These are phyloP conservation scores for Lipomyces lipofer DNA, from an alignment of 805 yeast genomes.

Conservation along the genomic window DNA sequence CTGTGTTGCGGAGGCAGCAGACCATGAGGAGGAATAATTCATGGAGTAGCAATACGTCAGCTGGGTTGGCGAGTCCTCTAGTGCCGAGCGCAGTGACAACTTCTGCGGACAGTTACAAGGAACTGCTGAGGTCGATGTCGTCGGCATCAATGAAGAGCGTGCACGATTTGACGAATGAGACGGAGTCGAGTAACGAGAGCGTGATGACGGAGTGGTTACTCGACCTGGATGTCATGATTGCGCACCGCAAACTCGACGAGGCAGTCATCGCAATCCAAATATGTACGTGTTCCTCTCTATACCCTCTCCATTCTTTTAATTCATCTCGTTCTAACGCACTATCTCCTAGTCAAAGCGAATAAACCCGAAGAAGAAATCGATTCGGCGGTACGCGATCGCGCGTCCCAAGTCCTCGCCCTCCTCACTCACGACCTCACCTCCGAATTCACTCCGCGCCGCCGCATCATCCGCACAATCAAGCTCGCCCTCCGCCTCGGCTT, in stretches of 20 bases:
- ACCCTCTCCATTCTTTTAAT: neutral
- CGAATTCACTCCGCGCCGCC: slow-evolving; percentile 37
- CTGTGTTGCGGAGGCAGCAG: slow-evolving; percentile 17
- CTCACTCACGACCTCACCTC: slow-evolving; percentile 42
- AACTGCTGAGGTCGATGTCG: slow-evolving; percentile 5
- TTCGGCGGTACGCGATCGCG: slow-evolving; percentile 34
- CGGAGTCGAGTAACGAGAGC: neutral
- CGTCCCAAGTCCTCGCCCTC: slow-evolving; percentile 36
- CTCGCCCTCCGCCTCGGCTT: slow-evolving; percentile 46
- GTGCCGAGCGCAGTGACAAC: no score
- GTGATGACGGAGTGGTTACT: slow-evolving; percentile 57
- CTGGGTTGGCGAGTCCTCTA: neutral
- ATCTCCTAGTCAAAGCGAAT: slow-evolving; percentile 9
- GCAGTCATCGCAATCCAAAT: slow-evolving; percentile 39
- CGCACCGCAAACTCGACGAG: slow-evolving; percentile 55
- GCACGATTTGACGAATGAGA: neutral
- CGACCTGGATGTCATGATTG: slow-evolving; percentile 61
- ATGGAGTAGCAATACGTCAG: neutral
- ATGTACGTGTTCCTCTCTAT: slow-evolving; percentile 31
- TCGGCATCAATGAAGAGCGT: slow-evolving; percentile 7
- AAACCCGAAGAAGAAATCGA: slow-evolving; percentile 19
- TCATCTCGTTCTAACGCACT: neutral
- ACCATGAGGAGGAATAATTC: slow-evolving; percentile 4
- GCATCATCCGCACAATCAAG: slow-evolving; percentile 36
- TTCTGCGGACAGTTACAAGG: neutral